Evolutionary conservation across 2,329 filamentous ascomycete genomes (phyloP), one percentile per base, ranked within the genome.

Genomic region (Pestalotiopsis sp.): DNA sequence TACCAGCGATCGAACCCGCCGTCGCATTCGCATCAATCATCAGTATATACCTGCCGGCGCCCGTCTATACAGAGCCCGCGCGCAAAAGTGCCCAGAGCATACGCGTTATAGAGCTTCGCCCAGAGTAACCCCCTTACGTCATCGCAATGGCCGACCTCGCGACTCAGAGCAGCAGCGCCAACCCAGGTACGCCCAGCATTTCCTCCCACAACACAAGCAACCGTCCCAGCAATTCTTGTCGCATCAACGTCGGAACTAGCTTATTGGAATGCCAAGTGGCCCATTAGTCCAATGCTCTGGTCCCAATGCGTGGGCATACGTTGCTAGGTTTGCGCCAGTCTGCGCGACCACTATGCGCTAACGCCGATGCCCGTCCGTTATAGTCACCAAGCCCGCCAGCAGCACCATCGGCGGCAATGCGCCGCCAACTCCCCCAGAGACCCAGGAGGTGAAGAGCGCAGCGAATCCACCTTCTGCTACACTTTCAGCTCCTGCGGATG

Each of bases 401-500:
- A 61, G 61, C 58, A 23, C 61, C 57, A 14, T 67, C 23, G 27
- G 56, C 49, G 56, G 49, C 27, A 71, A 69, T 61, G 68, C 61
- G 5, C 61, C 56, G 14, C 65, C 66, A 39, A 39, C 67, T 73
- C 73, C 70, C 27, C 71, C 73, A 66, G 72, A 68, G 62, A 71
- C 73, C 45, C 69, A 68, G n/a, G 57, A 56, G 23, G 71, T 59
- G 68, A 68, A 69, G 65, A 73, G 76, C 49, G 70, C 67, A 36
- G 31, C 31, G 65, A 72, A 74, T 49, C 70, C 69, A 31, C 56
- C 73, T 61, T n/a, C 64, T 36, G 31, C 31, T 25, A 57, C 14
- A 49, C 36, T 70, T 13, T 61, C 70, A 59, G 58, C 71, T 59
- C 64, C 70, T 57, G 63, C 69, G 12, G 74, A 74, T 68, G 71